phyloP scores from a whole-genome alignment of 208 protist species.

The Trypanosoma avium region DNA sequence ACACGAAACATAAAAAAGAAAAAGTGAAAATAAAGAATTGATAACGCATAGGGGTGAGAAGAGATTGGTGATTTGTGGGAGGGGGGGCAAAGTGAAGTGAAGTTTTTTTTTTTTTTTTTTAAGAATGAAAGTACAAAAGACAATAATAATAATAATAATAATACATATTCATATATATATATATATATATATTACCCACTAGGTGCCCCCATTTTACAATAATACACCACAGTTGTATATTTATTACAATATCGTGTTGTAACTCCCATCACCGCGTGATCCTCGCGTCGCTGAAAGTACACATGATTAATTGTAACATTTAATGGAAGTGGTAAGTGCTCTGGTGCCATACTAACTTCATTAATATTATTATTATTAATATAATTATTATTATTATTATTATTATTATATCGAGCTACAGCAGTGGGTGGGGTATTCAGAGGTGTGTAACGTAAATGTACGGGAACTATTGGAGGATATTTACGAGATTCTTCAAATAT shows the following conservation, averaged over 20 bases:
- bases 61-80: too few species aligned
- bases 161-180: not conserved
- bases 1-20: too few species aligned
- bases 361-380: too few species aligned
- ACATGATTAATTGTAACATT: slow-evolving; percentile 92
- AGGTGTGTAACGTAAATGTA: slow-evolving; percentile 90
- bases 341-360: slow-evolving; percentile 49
- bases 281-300: slow-evolving; percentile 89
- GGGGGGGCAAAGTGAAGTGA: too few species aligned
- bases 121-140: too few species aligned
- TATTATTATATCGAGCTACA: too few species aligned
- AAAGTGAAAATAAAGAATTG: too few species aligned
- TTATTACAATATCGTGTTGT: slow-evolving; percentile 91
- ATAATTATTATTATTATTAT: too few species aligned
- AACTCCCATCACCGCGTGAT: slow-evolving; percentile 84
- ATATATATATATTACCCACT: not conserved
- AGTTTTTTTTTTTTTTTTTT: too few species aligned
- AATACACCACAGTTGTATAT: slow-evolving; percentile 90
- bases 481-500: slow-evolving; percentile 88
- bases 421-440: slow-evolving; percentile 91
- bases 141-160: too few species aligned
- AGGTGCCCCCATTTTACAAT: slow-evolving; percentile 29
- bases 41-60: too few species aligned
- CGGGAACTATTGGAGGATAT: slow-evolving; percentile 86
- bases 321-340: slow-evolving; percentile 85